These are phyloP conservation scores for Tylopilus rubrobrunneus DNA, from an alignment of 768 basidiomycete species.

Conservation along the genomic window DNA sequence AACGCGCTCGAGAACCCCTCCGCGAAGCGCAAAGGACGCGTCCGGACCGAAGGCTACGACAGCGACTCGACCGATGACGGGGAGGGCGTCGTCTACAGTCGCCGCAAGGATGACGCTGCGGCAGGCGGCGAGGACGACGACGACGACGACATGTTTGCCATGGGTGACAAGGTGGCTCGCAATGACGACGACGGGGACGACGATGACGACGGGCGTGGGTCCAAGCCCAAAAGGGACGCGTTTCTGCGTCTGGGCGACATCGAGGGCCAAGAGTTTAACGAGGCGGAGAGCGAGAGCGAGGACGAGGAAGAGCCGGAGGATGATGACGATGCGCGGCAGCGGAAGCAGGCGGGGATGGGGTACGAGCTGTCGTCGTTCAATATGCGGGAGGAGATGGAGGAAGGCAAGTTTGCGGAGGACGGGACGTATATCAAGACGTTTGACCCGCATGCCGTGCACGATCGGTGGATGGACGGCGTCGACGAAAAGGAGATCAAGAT, in stretches of 20 bases:
- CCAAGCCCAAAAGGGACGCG: slow-evolving; percentile 53
- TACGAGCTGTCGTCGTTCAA: slow-evolving; percentile 94
- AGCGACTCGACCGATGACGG: slow-evolving; percentile 94
- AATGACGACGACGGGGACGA: too few species aligned
- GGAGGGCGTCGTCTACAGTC: slow-evolving; percentile 86
- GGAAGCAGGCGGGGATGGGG: slow-evolving; percentile 87
- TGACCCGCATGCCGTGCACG: slow-evolving; percentile 90
- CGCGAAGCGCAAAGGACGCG: slow-evolving; percentile 60
- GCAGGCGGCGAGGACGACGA: slow-evolving; percentile 44
- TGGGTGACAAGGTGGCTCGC: too few species aligned
- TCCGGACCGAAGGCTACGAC: slow-evolving; percentile 87
- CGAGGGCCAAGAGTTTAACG: slow-evolving; percentile 89
- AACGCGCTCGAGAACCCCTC: slow-evolving; percentile 65
- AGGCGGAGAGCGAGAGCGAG: slow-evolving; percentile 36
- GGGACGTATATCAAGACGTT: slow-evolving; percentile 82
- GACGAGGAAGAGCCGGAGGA: slow-evolving; percentile 50
- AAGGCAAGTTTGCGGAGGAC: slow-evolving; percentile 95
- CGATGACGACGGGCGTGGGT: slow-evolving; percentile 41
- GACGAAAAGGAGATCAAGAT: slow-evolving; percentile 82
- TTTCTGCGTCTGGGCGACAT: slow-evolving; percentile 90
- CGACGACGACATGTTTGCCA: slow-evolving; percentile 24
- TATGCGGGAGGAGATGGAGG: slow-evolving; percentile 98
- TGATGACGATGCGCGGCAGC: slow-evolving; percentile 74
- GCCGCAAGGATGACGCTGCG: slow-evolving; percentile 52
- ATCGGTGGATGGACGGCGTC: slow-evolving; percentile 92